Evolutionary conservation across 768 basidiomycete genomes (phyloP), one percentile per base, ranked within the genome.

Genomic region (Roridomyces roridus): DNA sequence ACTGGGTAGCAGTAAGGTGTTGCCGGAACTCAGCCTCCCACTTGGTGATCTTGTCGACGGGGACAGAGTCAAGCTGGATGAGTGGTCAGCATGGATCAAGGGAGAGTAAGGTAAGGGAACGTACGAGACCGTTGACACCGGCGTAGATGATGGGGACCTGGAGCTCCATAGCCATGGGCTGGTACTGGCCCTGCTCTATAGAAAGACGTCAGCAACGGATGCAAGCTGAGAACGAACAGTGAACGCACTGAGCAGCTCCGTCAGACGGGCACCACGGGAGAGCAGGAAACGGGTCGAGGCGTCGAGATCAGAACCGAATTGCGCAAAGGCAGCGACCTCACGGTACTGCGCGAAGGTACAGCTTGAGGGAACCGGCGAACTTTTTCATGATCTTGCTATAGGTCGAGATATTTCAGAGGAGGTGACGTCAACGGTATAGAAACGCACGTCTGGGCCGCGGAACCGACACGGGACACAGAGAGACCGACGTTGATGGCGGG

Each of bases 401-500:
- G 31, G 31, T 4, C 15, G 10, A 3, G 3, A 15, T 34, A 34
- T 35, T 49, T 56, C 28, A 25, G 26, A 53, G 21, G n/a, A 31
- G 39, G 31, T 17, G 44, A 1, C 15, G 25, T 1, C 4, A 41
- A 5, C 14, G 31, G 37, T 37, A 54, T 8, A 15, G 18, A 12
- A 23, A 79, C 91, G 74, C 78, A 98, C 96, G 96, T 98, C 82
- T 99, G 97, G 70, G 97, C 97, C 70, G 97, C 96, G 42, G 96
- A 98, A 71, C 97, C 97, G 82, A 99, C 97, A 86, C 97, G 97
- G 60, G 97, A 99, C 66, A 99, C 97, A 57, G 97, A 99, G 61
- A 98, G 94, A 96, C 97, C 97, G 84, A 99, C 97, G 82, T 98
- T 98, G 78, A 98, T 98, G 65, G 97, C 97, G 51, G 97, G 96